phyloP scores from a whole-genome alignment of 345 rosid genomes.

The Corchorus olitorius region DNA sequence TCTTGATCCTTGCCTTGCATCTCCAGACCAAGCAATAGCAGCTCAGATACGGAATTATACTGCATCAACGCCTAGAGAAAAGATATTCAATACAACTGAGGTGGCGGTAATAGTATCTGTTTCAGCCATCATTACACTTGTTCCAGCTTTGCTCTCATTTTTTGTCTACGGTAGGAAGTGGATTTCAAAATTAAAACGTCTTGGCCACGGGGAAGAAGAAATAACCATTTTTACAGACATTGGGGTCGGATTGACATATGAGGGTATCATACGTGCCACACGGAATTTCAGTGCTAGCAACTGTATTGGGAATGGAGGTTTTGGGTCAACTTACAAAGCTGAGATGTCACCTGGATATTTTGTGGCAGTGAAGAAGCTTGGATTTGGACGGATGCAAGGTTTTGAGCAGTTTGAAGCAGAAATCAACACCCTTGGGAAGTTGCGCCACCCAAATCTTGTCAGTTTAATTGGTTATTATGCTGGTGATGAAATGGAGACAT shows the following conservation, averaged over 20 bases:
- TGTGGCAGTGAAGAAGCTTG: conserved; percentile 59
- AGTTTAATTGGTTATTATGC: conserved; percentile 61
- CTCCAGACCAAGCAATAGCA: conserved; percentile 33
- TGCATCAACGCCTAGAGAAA: conserved; percentile 23
- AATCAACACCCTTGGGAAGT: conserved; percentile 56
- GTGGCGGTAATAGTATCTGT: conserved; percentile 63
- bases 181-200: conserved; percentile 43
- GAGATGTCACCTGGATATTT: conserved; percentile 48
- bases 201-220: conserved; percentile 45
- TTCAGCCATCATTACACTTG: conserved; percentile 60
- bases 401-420: conserved; percentile 66
- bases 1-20: conserved; percentile 51
- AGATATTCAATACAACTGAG: conserved; percentile 54
- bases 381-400: conserved; percentile 69
- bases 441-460: conserved; percentile 62
- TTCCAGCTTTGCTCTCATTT: conserved; percentile 45
- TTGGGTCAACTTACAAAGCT: conserved; percentile 65
- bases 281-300: conserved; percentile 56
- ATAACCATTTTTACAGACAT: conserved; percentile 52
- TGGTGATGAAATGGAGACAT: conserved; percentile 56
- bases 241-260: conserved; percentile 48
- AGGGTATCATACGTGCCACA: conserved; percentile 57
- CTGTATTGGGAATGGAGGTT: conserved; percentile 74
- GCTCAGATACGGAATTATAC: conserved; percentile 43
- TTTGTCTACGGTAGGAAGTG: conserved; percentile 52